Evolutionary conservation across 805 yeast genomes (phyloP).

Genomic region (Starmerella vaccinii): DNA sequence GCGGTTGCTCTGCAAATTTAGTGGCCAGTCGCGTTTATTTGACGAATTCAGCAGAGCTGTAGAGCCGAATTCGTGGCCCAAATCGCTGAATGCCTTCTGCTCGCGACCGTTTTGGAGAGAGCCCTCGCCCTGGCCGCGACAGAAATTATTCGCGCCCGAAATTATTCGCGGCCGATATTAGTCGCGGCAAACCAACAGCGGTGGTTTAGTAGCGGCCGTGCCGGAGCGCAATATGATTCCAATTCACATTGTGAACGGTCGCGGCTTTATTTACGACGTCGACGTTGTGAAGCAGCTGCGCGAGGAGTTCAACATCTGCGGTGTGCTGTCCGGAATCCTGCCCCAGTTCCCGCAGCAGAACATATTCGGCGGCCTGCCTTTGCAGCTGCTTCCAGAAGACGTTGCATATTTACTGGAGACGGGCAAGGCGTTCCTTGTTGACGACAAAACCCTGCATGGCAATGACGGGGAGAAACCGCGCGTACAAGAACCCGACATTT

Average conservation of each 20-base stretch:
- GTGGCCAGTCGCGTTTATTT: too few relatives aligned
- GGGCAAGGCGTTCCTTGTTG: constrained; percentile 38
- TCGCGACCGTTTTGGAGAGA: too few relatives aligned
- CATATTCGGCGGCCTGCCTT: constrained; percentile 72
- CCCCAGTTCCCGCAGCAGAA: constrained; percentile 92
- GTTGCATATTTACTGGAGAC: constrained; percentile 50
- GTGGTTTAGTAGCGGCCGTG: too few relatives aligned
- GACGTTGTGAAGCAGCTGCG: constrained; percentile 47
- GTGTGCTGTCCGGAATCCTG: constrained; percentile 71
- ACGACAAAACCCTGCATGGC: constrained; percentile 28
- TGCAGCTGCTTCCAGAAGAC: constrained; percentile 65
- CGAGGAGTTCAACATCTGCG: constrained; percentile 51
- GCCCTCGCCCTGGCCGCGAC: not conserved
- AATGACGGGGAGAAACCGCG: not conserved
- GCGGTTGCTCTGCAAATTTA: too few relatives aligned
- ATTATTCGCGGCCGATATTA: too few relatives aligned
- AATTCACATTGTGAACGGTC: constrained; percentile 35
- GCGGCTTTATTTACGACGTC: constrained; percentile 51
- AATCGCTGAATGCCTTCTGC: too few relatives aligned
- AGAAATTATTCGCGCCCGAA: too few relatives aligned
- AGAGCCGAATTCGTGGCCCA: too few relatives aligned
- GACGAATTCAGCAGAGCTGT: too few relatives aligned
- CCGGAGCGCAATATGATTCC: constrained; percentile 21
- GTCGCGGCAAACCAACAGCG: too few relatives aligned
- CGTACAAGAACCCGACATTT: not conserved